A percentile compares a stretch with the other conserved stretches of the same genome.
These are phyloP conservation scores for Calendula officinalis DNA, from an alignment of 129 eudicot species.

Conservation along the genomic window DNA sequence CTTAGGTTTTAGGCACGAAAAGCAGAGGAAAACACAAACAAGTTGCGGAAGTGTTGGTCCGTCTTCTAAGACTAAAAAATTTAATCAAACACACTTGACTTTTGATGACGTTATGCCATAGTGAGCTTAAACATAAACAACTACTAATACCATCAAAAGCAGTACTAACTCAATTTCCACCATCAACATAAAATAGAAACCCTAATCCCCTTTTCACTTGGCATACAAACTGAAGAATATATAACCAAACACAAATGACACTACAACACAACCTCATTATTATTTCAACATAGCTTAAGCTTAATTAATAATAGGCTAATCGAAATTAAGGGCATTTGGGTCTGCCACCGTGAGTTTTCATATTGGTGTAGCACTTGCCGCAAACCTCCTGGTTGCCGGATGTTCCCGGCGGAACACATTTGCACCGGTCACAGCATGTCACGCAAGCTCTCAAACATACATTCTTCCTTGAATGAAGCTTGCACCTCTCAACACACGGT, in stretches of 20 bases:
- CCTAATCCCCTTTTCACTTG: background rate
- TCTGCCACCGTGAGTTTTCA: slow-evolving; percentile 80
- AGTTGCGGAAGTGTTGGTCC: too few relatives aligned
- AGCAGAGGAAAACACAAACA: too few relatives aligned
- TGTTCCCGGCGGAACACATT: slow-evolving; percentile 94
- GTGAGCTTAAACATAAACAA: background rate
- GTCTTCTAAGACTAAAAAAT: too few relatives aligned
- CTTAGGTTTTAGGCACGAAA: too few relatives aligned
- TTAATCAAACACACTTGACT: background rate
- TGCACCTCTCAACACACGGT: slow-evolving; percentile 65
- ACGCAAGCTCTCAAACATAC: slow-evolving; percentile 78
- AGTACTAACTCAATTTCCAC: slow-evolving; percentile 1
- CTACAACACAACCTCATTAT: background rate
- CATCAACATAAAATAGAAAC: background rate
- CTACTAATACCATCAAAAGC: background rate
- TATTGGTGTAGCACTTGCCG: slow-evolving; percentile 62
- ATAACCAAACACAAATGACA: slow-evolving; percentile 8
- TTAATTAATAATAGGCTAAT: background rate
- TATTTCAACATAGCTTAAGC: background rate
- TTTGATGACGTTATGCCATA: background rate
- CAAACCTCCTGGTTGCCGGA: slow-evolving; percentile 66
- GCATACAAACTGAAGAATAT: background rate
- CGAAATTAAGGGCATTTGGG: slow-evolving; percentile 66
- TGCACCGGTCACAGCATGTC: slow-evolving; percentile 87
- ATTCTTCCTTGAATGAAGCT: slow-evolving; percentile 57